Base-by-base conservation (phyloP, 1,284 basidiomycete species). In the Fomitopsis schrenkii region DNA sequence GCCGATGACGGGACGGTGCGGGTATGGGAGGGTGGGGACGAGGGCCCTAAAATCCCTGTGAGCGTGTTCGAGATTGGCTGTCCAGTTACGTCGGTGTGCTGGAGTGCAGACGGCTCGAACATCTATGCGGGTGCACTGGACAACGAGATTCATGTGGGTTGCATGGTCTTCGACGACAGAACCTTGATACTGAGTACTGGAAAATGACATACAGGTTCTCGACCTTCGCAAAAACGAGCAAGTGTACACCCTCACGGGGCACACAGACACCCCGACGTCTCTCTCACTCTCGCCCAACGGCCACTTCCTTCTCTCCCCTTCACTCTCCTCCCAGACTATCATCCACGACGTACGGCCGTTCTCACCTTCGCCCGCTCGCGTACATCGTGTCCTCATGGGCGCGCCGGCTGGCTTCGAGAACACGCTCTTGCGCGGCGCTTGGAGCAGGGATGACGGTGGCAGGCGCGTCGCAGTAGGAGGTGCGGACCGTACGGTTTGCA, bases 291-390 rank as follows among this genome's bases (percentile, higher is more conserved):
- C 94, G 1, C 95, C 95, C 0, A 90, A 88, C 63, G 92, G 92
- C n/a, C 81, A 84, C 57, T 89, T 87, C 78, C 83, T 97, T 54
- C 87, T 97, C 52, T 94, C 94, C 0, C 92, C 93, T 33, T 93
- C 91, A 1, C 84, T 97, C 67, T 95, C 94, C 38, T 95, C 93
- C 0, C 88, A 91, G 62, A 87, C 90, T 10, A 80, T 96, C 70
- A 87, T 97, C 59, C 91, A 96, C 76, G 94, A 96, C 72, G 84
- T 97, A 22, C 88, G 94, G 28, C 95, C 95, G 0, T 98, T 97
- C 78, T 92, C 93, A 1, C 87, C 93, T 0, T 85, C 87, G 2
- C 88, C 92, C 5, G 85, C 86, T 19, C 85, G 95, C 52, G 77
- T 97, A 66, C 88, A 96, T 71, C 85, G 94, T 36, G 81, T 88